phyloP scores from a whole-genome alignment of 2,329 filamentous ascomycete species.

The Leptosphaerulina australis region DNA sequence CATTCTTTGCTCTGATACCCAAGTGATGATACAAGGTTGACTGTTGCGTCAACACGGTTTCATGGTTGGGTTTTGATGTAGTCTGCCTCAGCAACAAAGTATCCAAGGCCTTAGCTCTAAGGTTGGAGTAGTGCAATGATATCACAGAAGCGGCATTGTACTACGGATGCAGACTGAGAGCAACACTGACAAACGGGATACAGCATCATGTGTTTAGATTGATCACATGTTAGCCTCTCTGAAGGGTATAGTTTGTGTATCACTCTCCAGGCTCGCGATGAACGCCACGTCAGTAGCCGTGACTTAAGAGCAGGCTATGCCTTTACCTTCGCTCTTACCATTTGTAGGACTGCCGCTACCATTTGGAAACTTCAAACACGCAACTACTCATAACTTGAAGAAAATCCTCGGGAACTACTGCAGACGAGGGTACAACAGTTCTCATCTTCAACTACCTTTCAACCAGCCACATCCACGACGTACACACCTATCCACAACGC shows the following conservation, averaged over 20 bases:
- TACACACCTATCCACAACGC: not conserved
- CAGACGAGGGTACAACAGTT: not conserved
- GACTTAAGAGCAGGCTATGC: slow-evolving; percentile 1
- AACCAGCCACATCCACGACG: not conserved
- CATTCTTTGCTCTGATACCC: not conserved
- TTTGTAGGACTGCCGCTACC: not conserved
- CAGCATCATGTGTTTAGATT: not conserved
- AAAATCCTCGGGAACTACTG: not conserved
- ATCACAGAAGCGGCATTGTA: not conserved
- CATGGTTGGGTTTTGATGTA: no score
- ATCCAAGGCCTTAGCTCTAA: not conserved
- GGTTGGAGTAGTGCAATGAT: not conserved
- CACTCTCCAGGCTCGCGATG: not conserved
- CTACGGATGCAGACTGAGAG: not conserved
- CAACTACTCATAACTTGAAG: not conserved
- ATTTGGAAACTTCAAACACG: not conserved
- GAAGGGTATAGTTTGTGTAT: not conserved
- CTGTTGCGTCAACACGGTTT: no score
- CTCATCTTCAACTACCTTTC: not conserved
- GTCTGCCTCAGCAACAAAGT: no score
- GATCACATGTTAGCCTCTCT: not conserved
- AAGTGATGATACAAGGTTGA: no score
- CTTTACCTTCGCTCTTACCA: not conserved
- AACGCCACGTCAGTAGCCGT: slow-evolving; percentile 1
- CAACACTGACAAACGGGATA: not conserved